Evolutionary conservation across 345 rosid species (phyloP).

Genomic region (Linum usitatissimum): DNA sequence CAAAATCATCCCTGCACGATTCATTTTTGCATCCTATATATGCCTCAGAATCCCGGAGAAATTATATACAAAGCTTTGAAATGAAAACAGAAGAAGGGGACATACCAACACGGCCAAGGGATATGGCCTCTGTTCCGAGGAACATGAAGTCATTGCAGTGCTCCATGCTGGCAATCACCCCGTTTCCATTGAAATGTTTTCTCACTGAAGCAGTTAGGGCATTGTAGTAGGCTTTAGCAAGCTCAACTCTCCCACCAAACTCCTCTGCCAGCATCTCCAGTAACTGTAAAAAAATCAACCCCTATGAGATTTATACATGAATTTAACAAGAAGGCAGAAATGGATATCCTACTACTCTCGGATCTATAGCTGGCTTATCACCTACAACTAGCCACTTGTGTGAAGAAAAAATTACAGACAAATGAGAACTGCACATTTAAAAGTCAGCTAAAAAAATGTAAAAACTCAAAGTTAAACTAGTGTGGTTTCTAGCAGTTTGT

Average conservation of each 20-base stretch:
- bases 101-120: constrained; percentile 10
- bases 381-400: no score
- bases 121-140: constrained; percentile 9
- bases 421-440: no score
- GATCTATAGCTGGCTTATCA: no score
- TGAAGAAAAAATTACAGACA: no score
- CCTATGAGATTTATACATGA: neutral
- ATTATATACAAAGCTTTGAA: no score
- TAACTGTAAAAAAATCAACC: neutral
- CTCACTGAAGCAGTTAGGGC: neutral
- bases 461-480: no score
- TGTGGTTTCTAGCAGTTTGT: no score
- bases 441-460: no score
- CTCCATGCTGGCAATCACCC: constrained; percentile 5
- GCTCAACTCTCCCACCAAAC: constrained; percentile 2
- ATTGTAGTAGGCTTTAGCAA: neutral
- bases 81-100: neutral
- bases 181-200: neutral
- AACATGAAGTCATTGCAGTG: constrained; percentile 6
- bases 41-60: no score
- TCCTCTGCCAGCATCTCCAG: constrained; percentile 1
- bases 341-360: neutral
- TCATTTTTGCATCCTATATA: no score
- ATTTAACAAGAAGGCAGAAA: neutral
- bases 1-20: neutral